Conservation (phyloP, 495 filamentous ascomycete genomes). For the Astrothelium subdiscretum region DNA sequence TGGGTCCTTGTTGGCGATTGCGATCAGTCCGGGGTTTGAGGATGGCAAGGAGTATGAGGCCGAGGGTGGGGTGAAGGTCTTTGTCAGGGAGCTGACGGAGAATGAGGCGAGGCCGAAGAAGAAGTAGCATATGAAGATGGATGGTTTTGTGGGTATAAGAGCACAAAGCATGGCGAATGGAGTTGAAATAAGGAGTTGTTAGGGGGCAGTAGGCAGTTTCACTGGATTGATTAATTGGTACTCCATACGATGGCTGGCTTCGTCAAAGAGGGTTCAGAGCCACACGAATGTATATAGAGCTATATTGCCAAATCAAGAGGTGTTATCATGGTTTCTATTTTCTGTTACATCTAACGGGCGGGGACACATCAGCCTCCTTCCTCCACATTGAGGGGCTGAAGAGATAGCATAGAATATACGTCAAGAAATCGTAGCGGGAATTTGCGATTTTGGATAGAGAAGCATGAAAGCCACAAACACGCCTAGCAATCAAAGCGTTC, state of each 20-base stretch:
- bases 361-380: too few relatives aligned
- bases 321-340: too few relatives aligned
- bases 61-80: constrained; percentile 62
- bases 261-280: too few relatives aligned
- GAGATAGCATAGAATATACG: too few relatives aligned
- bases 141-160: background rate
- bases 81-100: constrained; percentile 71
- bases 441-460: too few relatives aligned
- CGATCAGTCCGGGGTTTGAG: constrained; percentile 82
- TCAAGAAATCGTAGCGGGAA: too few relatives aligned
- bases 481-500: background rate
- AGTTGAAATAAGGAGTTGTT: background rate
- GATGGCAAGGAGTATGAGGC: constrained; percentile 69
- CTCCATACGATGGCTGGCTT: background rate
- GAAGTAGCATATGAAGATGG: background rate
- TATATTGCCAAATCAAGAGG: too few relatives aligned
- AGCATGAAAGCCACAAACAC: background rate
- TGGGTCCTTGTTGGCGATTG: constrained; percentile 75
- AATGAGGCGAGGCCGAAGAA: constrained; percentile 77
- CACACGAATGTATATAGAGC: too few relatives aligned
- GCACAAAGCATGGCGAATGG: background rate
- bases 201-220: background rate
- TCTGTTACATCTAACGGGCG: too few relatives aligned
- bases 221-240: background rate
- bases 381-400: too few relatives aligned